Percentiles rank a stretch among this genome's conserved stretches.
Conservation (phyloP, 225 moss, liverwort and hornwort species). For the Takakia lepidozioides region DNA sequence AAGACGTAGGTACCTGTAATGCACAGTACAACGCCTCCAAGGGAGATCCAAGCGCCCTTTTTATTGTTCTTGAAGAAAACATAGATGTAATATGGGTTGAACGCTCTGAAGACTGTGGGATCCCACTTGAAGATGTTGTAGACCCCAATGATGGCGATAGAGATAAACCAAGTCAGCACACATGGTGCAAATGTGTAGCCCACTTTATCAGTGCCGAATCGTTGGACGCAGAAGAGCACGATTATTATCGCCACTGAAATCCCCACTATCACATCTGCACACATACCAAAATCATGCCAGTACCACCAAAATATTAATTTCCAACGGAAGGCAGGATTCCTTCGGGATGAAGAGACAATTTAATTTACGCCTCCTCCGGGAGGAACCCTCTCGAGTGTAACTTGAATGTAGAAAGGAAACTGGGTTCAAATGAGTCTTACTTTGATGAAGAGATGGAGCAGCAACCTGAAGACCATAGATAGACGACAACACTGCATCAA, state of each 20-base stretch:
- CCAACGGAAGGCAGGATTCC: no score
- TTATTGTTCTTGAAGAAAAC: constrained; percentile 17
- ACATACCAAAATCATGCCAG: no score
- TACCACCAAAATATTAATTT: no score
- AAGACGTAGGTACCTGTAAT: constrained; percentile 22
- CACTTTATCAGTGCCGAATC: constrained; percentile 56
- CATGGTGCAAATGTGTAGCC: constrained; percentile 26
- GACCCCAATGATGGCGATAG: constrained; percentile 21
- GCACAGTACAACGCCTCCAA: constrained; percentile 36
- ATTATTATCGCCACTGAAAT: constrained; percentile 51
- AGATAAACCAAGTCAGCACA: constrained; percentile 21
- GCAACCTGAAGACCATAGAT: constrained; percentile 43
- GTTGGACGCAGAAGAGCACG: constrained; percentile 52
- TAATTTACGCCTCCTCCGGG: no score
- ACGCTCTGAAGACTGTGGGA: constrained; percentile 11
- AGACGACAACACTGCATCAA: constrained; percentile 46
- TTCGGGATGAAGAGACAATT: no score
- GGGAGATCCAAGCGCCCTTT: constrained; percentile 19
- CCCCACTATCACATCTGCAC: constrained; percentile 54
- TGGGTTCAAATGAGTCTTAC: constrained; percentile 9
- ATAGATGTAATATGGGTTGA: constrained; percentile 27
- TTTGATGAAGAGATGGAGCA: constrained; percentile 24
- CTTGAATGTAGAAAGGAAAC: background rate
- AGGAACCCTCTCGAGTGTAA: no score
- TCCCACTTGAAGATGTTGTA: constrained; percentile 26